Evolutionary conservation across 352 stramenopile genomes (phyloP).

Genomic region (Phytophthora sp.): DNA sequence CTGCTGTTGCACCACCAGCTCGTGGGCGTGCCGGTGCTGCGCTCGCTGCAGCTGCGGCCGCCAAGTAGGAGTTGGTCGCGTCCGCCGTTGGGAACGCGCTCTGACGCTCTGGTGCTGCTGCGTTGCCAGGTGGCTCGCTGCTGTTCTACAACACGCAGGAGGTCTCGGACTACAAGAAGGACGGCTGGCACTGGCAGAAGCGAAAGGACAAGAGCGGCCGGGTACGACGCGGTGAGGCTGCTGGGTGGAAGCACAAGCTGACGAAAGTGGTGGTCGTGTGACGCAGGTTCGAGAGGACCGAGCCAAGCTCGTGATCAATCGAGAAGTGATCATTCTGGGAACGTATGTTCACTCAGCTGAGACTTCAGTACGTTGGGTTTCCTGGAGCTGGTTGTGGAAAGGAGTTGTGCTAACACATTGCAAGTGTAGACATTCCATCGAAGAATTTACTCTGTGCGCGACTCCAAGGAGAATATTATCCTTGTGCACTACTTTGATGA

Average conservation of each 20-base stretch:
- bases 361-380: constrained; percentile 46
- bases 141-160: constrained; percentile 72
- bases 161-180: constrained; percentile 84
- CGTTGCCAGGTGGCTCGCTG: constrained; percentile 60
- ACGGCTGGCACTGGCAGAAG: constrained; percentile 88
- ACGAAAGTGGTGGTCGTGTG: neutral
- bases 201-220: constrained; percentile 83
- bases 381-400: neutral
- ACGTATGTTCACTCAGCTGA: constrained; percentile 87
- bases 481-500: constrained; percentile 92
- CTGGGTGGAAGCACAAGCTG: too few relatives aligned
- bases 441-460: constrained; percentile 80
- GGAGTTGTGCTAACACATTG: neutral
- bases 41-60: constrained; percentile 51
- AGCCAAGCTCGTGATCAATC: constrained; percentile 87
- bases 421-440: constrained; percentile 78
- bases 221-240: constrained; percentile 29
- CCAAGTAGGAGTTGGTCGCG: constrained; percentile 51
- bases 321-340: constrained; percentile 79
- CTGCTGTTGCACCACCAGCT: constrained; percentile 62
- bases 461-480: constrained; percentile 68
- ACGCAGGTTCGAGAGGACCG: constrained; percentile 76
- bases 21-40: constrained; percentile 48
- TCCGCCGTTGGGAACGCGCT: neutral
- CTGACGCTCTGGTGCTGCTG: neutral